Base-by-base conservation (phyloP, 345 rosid species). In the Mercurialis annua region DNA sequence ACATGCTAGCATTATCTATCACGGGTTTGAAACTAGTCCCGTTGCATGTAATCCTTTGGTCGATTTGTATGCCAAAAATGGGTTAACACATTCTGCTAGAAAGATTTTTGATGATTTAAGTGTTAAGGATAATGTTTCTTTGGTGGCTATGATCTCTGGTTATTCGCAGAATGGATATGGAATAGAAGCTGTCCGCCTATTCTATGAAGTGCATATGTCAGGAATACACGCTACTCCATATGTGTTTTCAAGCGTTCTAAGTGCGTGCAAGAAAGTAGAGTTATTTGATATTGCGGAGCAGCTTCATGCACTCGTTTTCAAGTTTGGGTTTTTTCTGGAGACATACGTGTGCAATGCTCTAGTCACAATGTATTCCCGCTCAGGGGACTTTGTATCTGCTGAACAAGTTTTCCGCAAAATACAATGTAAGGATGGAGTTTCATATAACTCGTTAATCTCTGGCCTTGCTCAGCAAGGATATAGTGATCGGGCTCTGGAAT, bases 61-160 rank as follows among this genome's bases (percentile, higher is more conserved):
- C 50, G 87, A 88, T 79, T 61, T 82, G 71, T 90, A 88, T 62
- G 79, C 81, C 21, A 88, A 87, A 82, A 85, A 72, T 27, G 92
- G 95, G 67, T 78, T 70, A 62, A 47, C 86, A 26, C 71, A 56
- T 75, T 53, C 73, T 26, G 87, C 92, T 30, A 81, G 44, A 71
- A 84, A 73, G 79, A 78, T 90, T 74, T 92, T 92, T 66, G 81
- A 81, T 71, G 79, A 72, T 17, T 49, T 92, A 66, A 49, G 30
- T 64, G 31, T 63, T 12, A 92, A 85, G 73, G 95, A 90, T 77
- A 82, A 81, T 61, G 81, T 82, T 74, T 90, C 97, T 52, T 92
- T 91, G 97, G 83, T 92, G 57, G 89, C 95, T 1, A 85, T 90
- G 88, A 85, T 92, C 52, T 85, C 95, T 5, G 88, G 96, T 36